phyloP scores from a whole-genome alignment of 306 rosid species.

The Prunus fruticosa region DNA sequence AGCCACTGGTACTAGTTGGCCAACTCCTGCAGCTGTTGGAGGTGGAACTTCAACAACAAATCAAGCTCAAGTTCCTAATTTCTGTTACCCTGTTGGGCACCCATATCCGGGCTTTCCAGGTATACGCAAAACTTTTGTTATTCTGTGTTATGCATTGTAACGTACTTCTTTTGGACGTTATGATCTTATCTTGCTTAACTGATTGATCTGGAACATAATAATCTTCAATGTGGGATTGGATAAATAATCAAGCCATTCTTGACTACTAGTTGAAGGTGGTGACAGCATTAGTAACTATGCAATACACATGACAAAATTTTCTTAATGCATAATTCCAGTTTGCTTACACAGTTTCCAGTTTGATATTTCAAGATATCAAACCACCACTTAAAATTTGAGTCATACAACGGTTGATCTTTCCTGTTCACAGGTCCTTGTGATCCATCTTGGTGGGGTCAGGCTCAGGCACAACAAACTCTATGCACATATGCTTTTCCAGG shows the following conservation, averaged over 20 bases:
- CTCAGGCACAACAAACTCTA: slow-evolving; percentile 43
- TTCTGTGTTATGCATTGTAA: not conserved
- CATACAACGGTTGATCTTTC: slow-evolving; percentile 11
- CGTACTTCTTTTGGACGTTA: not conserved
- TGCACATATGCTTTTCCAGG: slow-evolving; percentile 33
- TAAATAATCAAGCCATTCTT: not conserved
- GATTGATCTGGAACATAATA: not conserved
- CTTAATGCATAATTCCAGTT: not conserved
- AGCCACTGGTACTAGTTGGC: slow-evolving; percentile 24
- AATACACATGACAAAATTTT: not conserved
- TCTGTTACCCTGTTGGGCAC: slow-evolving; percentile 39
- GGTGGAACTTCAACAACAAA: slow-evolving; percentile 32
- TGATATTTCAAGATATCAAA: not conserved
- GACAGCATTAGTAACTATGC: not conserved
- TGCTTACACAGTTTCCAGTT: not conserved
- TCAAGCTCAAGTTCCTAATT: slow-evolving; percentile 38
- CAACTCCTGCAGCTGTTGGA: slow-evolving; percentile 23
- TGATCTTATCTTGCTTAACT: not conserved
- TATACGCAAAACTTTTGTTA: slow-evolving; percentile 20
- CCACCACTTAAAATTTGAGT: not conserved
- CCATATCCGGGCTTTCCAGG: slow-evolving; percentile 46
- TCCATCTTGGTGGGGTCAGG: slow-evolving; percentile 46
- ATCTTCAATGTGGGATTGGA: not conserved
- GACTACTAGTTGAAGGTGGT: not conserved
- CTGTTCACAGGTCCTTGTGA: slow-evolving; percentile 45